Percentiles rank a stretch among this genome's conserved stretches.
Evolutionary conservation across 805 yeast species (phyloP).

Genomic region (Cyberlindnera euphorbiae): DNA sequence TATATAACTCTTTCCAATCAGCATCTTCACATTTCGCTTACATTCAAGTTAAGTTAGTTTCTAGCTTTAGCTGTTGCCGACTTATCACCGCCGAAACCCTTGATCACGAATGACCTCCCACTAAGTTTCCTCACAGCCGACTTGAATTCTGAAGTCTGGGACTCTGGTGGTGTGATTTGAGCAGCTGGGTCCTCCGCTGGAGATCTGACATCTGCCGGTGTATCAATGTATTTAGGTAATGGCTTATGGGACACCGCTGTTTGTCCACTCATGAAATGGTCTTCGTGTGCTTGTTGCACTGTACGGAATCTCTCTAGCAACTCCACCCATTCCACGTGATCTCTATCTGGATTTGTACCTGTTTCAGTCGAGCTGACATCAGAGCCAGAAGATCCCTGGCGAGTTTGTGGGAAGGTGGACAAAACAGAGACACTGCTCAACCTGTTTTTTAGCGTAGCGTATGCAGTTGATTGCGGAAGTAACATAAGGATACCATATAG

Average conservation of each 20-base stretch:
- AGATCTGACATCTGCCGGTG: conserved; percentile 19
- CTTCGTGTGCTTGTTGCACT: conserved; percentile 41
- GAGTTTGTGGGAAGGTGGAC: conserved; percentile 13
- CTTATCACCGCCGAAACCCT: conserved; percentile 25
- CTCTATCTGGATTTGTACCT: conserved; percentile 17
- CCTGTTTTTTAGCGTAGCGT: conserved; percentile 73
- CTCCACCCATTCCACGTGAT: conserved; percentile 34
- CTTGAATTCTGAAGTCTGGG: conserved; percentile 13
- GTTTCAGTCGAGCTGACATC: conserved; percentile 10
- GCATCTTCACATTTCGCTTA: too few relatives aligned
- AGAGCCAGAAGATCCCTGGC: conserved; percentile 3
- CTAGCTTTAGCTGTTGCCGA: too few relatives aligned
- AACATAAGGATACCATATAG: conserved; percentile 91
- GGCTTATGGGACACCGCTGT: conserved; percentile 14
- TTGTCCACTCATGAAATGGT: conserved; percentile 14
- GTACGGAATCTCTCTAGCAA: conserved; percentile 43
- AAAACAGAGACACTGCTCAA: conserved; percentile 46
- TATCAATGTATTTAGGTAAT: conserved; percentile 21
- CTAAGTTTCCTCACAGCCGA: conserved; percentile 27
- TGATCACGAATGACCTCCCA: conserved; percentile 28
- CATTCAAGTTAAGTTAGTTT: too few relatives aligned
- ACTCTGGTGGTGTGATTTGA: conserved; percentile 1
- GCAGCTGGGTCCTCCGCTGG: conserved; percentile 11
- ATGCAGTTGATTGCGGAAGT: conserved; percentile 89
- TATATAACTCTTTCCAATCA: background rate